Evolutionary conservation across 176 grass and related monocot species (phyloP).

Genomic region (Tuctoria greenei): DNA sequence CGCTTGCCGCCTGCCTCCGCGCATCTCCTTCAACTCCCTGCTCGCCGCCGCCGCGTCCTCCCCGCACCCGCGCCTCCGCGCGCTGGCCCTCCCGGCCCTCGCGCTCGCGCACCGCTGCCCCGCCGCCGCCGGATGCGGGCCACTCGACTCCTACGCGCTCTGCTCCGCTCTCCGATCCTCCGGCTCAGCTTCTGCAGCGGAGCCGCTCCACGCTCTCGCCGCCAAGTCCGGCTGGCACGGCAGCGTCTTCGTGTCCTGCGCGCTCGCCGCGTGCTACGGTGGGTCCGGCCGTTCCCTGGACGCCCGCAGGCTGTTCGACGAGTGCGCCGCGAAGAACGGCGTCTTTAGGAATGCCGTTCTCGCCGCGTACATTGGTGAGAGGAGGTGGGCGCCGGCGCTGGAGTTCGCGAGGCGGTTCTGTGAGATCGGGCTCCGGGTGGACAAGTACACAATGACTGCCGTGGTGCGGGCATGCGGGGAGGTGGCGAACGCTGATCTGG

Average conservation of each 20-base stretch:
- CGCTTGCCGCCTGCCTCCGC: slow-evolving; percentile 15
- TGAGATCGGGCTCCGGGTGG: slow-evolving; percentile 18
- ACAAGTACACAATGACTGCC: slow-evolving; percentile 52
- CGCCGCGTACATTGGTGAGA: slow-evolving; percentile 34
- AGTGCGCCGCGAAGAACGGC: slow-evolving; percentile 43
- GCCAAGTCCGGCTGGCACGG: slow-evolving; percentile 50
- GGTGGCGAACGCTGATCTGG: slow-evolving; percentile 23
- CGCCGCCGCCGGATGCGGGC: slow-evolving; percentile 17
- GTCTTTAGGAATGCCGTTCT: slow-evolving; percentile 63
- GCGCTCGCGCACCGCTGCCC: slow-evolving; percentile 36
- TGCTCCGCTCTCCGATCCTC: slow-evolving; percentile 46
- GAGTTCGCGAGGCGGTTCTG: slow-evolving; percentile 38
- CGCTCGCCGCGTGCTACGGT: slow-evolving; percentile 51
- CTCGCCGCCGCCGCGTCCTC: slow-evolving; percentile 45
- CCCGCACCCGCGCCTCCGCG: slow-evolving; percentile 34
- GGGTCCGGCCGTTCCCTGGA: slow-evolving; percentile 24
- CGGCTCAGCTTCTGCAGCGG: background rate
- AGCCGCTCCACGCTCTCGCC: slow-evolving; percentile 35
- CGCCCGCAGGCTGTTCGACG: slow-evolving; percentile 63
- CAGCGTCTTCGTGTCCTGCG: slow-evolving; percentile 66
- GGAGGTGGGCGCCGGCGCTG: slow-evolving; percentile 30
- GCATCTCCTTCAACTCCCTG: slow-evolving; percentile 45
- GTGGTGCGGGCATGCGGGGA: slow-evolving; percentile 49
- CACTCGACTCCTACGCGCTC: slow-evolving; percentile 64
- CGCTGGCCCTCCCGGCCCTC: slow-evolving; percentile 41